A percentile compares a stretch with the other conserved stretches of the same genome.
These are phyloP conservation scores for Solanum bukasovii DNA, from an alignment of 257 asterid species.

Conservation along the genomic window DNA sequence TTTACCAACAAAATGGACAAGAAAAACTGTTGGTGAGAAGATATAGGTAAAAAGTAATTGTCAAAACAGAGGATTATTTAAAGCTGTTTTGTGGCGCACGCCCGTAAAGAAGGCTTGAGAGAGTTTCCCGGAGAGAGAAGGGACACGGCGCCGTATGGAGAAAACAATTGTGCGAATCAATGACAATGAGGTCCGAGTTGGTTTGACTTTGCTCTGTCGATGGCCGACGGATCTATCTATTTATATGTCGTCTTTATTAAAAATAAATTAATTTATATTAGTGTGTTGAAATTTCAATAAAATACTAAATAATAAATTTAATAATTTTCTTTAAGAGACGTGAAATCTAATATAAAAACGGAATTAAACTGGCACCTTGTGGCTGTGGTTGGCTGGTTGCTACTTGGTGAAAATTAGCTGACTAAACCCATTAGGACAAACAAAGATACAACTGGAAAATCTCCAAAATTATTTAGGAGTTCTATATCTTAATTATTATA, in stretches of 20 bases:
- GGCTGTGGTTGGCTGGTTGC: background rate
- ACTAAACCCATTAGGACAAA: background rate
- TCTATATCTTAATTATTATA: background rate
- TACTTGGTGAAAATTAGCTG: background rate
- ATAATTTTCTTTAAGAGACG: too few species aligned
- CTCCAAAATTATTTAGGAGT: background rate
- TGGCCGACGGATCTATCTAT: background rate
- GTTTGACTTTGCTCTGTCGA: background rate
- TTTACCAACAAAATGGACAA: background rate
- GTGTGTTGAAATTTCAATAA: too few species aligned
- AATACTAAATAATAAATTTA: too few species aligned
- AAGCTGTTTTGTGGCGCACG: background rate
- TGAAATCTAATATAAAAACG: too few species aligned
- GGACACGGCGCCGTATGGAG: background rate
- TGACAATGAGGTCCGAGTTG: background rate
- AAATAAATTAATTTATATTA: too few species aligned
- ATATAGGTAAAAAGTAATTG: background rate
- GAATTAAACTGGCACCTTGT: background rate
- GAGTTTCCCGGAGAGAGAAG: background rate
- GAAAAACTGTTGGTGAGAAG: background rate
- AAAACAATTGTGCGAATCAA: background rate
- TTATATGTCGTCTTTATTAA: too few species aligned
- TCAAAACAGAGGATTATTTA: background rate
- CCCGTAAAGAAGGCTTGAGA: background rate
- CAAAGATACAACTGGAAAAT: background rate